Percentiles rank a stretch among this genome's conserved stretches.
Evolutionary conservation across 805 yeast species (phyloP).

Genomic region (Priceomyces castillae): DNA sequence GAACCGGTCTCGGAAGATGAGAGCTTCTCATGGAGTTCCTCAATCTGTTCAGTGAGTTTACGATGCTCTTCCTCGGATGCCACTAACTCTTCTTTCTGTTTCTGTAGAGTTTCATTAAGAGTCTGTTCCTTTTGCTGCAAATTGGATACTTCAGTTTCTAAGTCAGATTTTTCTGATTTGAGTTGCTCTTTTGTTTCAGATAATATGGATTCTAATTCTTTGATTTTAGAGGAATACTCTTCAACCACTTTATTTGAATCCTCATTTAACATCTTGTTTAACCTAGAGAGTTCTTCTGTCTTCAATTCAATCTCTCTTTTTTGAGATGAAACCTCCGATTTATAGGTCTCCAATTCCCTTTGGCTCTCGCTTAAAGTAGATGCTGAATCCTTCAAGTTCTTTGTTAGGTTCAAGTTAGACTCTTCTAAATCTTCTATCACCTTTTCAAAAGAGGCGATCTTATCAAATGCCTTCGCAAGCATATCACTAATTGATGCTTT

Average conservation of each 20-base stretch:
- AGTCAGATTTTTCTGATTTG: neutral
- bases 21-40: too few species aligned
- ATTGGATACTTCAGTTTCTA: neutral
- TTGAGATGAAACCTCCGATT: neutral
- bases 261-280: neutral
- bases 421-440: slow-evolving; percentile 2
- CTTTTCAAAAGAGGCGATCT: slow-evolving; percentile 2
- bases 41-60: neutral
- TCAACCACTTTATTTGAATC: neutral
- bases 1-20: too few species aligned
- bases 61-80: slow-evolving; percentile 5
- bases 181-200: slow-evolving; percentile 1
- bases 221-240: neutral
- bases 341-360: neutral
- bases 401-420: neutral
- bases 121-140: neutral
- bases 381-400: slow-evolving; percentile 4
- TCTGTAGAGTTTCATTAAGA: neutral
- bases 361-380: neutral
- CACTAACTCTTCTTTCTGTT: neutral
- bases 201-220: slow-evolving; percentile 1
- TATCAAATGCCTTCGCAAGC: slow-evolving; percentile 4
- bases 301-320: neutral
- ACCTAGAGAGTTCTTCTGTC: too few species aligned
- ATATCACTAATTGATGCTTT: slow-evolving; percentile 4